phyloP scores from a whole-genome alignment of 306 rosid genomes.

The Macrotyloma uniflorum region DNA sequence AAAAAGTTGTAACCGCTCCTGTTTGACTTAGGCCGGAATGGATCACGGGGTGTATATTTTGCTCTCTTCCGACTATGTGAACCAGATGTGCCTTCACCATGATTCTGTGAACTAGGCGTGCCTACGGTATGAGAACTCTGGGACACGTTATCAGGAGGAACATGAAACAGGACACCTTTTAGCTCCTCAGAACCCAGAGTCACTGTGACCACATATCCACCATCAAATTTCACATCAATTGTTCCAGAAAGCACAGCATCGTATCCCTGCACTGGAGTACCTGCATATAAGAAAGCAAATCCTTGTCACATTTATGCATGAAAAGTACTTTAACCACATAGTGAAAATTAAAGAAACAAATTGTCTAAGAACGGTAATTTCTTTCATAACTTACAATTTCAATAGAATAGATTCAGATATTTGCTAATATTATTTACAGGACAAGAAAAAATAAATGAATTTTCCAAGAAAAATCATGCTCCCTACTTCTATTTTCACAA shows the following conservation, averaged over 20 bases:
- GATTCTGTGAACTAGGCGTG: conserved; percentile 32
- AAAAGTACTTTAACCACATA: conserved; percentile 13
- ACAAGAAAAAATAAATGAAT: background rate
- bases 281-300: conserved; percentile 51
- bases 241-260: conserved; percentile 62
- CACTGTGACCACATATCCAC: conserved; percentile 67
- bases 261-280: conserved; percentile 40
- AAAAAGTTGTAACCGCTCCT: conserved; percentile 82
- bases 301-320: conserved; percentile 10
- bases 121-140: conserved; percentile 42
- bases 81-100: conserved; percentile 32
- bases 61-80: conserved; percentile 58
- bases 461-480: background rate
- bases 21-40: conserved; percentile 74
- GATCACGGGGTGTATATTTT: conserved; percentile 60
- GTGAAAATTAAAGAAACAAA: conserved; percentile 1
- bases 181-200: conserved; percentile 63
- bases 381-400: background rate
- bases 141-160: conserved; percentile 56
- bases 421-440: background rate
- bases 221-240: conserved; percentile 73
- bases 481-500: background rate
- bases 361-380: conserved; percentile 5
- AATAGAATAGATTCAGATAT: conserved; percentile 19
- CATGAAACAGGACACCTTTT: conserved; percentile 74